Base-by-base conservation (phyloP, 2,329 filamentous ascomycete species). In the Waltergamsia citrina region DNA sequence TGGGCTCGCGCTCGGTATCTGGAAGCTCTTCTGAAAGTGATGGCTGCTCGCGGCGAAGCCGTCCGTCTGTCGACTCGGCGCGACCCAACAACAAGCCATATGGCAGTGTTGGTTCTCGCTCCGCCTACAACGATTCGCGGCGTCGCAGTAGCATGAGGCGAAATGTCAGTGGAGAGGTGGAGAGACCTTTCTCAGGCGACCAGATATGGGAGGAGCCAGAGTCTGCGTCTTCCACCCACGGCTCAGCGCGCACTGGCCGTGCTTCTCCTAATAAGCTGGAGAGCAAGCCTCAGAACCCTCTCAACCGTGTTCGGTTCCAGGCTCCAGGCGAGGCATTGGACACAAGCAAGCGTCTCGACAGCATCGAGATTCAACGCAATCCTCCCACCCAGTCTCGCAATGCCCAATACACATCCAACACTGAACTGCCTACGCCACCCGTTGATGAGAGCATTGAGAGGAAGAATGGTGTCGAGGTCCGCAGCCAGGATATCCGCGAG, bases 171-270 rank as follows among this genome's bases (percentile, higher is more conserved):
- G 80, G 78, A 15, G 78, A 82, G 48, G 60, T 79, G 38, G 63
- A 71, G 44, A 73, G 67, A 35, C 71, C 78, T 2, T 87, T 85
- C 51, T 81, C 79, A 2, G 75, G 79, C 22, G 81, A 87, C 51
- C 78, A 85, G 49, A 88, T 95, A 40, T 95, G 86, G 68, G 88
- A 95, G 54, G 90, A 95, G 52, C 83, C 85, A 1, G 76, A 83
- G 48, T 50, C 63, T 26, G 25, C 39, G 15, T n/a, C n/a, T n/a
- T 37, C 43, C 14, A 21, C 33, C 16, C 26, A 6, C 19, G 33
- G 26, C 9, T 29, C 26, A 6, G 17, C n/a, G 14, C 15, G n/a
- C 20, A 28, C 46, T 35, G 50, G 51, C 33, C 48, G 60, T 47
- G 39, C 45, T 12, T 54, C 53, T 7, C 52, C 52, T 6, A 45